These are phyloP conservation scores for Blastocladiella britannica DNA, from an alignment of 192 early-diverging fungal genomes.

Conservation along the genomic window DNA sequence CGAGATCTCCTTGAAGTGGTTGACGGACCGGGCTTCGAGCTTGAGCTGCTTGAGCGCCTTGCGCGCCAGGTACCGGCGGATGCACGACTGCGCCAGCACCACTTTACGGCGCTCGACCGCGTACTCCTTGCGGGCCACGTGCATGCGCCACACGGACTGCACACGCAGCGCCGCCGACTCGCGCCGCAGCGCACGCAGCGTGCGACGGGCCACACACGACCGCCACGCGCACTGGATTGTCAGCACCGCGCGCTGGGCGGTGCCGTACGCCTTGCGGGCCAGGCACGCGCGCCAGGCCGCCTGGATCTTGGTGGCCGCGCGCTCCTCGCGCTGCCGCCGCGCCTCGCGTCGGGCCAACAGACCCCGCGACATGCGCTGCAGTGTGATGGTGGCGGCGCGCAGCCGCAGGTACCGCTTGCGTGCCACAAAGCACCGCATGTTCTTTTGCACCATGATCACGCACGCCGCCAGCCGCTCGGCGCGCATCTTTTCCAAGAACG, in stretches of 20 bases:
- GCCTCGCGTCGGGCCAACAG: slow-evolving; percentile 16
- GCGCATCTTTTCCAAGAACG: slow-evolving; percentile 68
- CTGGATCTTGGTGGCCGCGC: slow-evolving; percentile 30
- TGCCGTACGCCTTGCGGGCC: slow-evolving; percentile 15
- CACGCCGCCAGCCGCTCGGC: slow-evolving; percentile 58
- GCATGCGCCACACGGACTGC: slow-evolving; percentile 51
- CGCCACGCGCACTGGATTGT: slow-evolving; percentile 17
- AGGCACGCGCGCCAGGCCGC: slow-evolving; percentile 16
- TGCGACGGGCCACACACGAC: slow-evolving; percentile 23
- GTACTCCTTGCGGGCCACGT: slow-evolving; percentile 29
- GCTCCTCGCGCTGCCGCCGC: slow-evolving; percentile 14
- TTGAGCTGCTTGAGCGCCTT: slow-evolving; percentile 45
- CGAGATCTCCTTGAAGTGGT: slow-evolving; percentile 82
- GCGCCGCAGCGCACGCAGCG: slow-evolving; percentile 30
- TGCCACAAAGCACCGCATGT: slow-evolving; percentile 48
- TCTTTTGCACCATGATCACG: slow-evolving; percentile 75
- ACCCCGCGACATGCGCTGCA: slow-evolving; percentile 50
- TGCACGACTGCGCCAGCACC: slow-evolving; percentile 57
- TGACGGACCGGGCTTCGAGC: slow-evolving; percentile 69
- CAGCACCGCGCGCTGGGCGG: slow-evolving; percentile 12
- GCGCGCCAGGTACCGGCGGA: slow-evolving; percentile 51
- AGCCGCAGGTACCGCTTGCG: slow-evolving; percentile 31
- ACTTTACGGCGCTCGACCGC: slow-evolving; percentile 24
- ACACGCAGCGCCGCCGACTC: slow-evolving; percentile 48
- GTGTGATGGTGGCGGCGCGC: slow-evolving; percentile 32